Evolutionary conservation across 2,329 filamentous ascomycete species (phyloP).

Genomic region (Trichophyton verrucosum): DNA sequence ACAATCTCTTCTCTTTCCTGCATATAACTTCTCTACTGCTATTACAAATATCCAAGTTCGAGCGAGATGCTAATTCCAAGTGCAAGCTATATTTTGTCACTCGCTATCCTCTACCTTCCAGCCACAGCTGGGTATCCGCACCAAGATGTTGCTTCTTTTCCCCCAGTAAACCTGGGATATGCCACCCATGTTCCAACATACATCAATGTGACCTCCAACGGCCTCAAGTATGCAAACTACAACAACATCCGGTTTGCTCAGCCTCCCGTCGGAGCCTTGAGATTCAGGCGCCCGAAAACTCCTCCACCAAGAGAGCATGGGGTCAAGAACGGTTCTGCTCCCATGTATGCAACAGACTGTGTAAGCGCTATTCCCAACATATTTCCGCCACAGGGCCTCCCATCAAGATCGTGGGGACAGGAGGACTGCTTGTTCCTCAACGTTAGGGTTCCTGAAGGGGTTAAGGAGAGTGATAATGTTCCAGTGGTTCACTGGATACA

Average conservation of each 20-base stretch:
- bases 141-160: constrained; percentile 1
- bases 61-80: background rate
- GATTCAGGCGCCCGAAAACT: constrained; percentile 9
- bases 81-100: background rate
- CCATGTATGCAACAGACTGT: constrained; percentile 6
- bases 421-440: constrained; percentile 8
- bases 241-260: constrained; percentile 15
- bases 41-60: background rate
- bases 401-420: constrained; percentile 2
- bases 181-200: constrained; percentile 9
- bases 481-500: constrained; percentile 6
- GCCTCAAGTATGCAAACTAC: constrained; percentile 9
- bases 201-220: constrained; percentile 5
- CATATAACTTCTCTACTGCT: background rate
- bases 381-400: background rate
- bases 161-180: constrained; percentile 12
- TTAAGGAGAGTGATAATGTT: constrained; percentile 5
- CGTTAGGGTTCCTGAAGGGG: constrained; percentile 4
- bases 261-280: constrained; percentile 7
- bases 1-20: background rate
- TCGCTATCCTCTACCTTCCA: background rate
- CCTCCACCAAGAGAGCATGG: constrained; percentile 6
- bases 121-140: background rate
- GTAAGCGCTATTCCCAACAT: constrained; percentile 8
- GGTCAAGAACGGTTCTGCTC: constrained; percentile 4